Evolutionary conservation across 345 rosid genomes (phyloP), one percentile per base, ranked within the genome.

Genomic region (Conringia planisiliqua): DNA sequence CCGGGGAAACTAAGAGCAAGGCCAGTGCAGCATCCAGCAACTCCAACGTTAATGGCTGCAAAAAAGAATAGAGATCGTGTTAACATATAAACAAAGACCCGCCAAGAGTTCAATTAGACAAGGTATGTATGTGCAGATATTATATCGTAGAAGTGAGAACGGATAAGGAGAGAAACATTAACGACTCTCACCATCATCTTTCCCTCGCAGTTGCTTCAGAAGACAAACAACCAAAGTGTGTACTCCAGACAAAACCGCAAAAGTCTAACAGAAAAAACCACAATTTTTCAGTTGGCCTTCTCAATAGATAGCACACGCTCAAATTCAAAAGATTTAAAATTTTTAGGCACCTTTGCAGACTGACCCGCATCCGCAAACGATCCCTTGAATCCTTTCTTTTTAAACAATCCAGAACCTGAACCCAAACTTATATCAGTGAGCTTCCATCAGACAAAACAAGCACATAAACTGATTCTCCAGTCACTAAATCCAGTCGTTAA

Each of bases 11-110:
- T 92, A 69, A 88, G 81, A 80, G 92, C 96, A 71, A 88, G 84
- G 30, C 96, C 95, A 71, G 96, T 88, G 78, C 96, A 92, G 72
- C 98, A 92, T 52, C 98, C 96, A 72, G 94, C 99, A 61, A 95
- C 84, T 77, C 97, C 97, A 36, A 93, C 88, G 85, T 92, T 95
- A 62, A 90, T 72, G 68, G 83, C 99, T 95, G 82, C 84, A 79
- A 17, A 47, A 79, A 17, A 47, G 7, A 51, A 68, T 20, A 26
- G 68, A 75, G 66, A 67, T 55, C 27, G 46, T 54, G 14, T 11
- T 22, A 39, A 54, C 68, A 56, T 46, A 75, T 46, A 75, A 52
- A 50, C 68, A 17, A 66, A 26, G 7, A 20, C 50, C 54, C 20
- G 46, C 56, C 17, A 43, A 4, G 4, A 57, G 33, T 60, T 33